Base-by-base conservation (phyloP, 2,329 filamentous ascomycete genomes). In the Nemania serpens region DNA sequence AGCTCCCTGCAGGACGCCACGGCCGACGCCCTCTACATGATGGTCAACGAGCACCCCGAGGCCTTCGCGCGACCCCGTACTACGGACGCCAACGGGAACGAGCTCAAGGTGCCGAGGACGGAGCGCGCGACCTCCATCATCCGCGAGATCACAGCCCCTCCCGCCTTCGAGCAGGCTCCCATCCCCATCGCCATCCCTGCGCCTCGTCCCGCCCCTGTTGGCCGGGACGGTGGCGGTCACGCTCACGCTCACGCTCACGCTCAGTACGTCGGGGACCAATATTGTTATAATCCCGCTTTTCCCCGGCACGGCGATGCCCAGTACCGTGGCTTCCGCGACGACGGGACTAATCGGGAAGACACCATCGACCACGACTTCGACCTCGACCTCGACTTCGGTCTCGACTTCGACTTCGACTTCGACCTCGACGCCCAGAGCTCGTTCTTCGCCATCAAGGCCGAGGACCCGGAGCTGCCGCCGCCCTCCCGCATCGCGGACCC, bases 11-110 rank as follows among this genome's bases (percentile, higher is more conserved):
- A 39, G 2, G 59, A 62, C 2, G 64, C 62, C 45, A 63, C 55
- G 2, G 29, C 15, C 39, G 46, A 63, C n/a, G 54, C 55, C 12
- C 47, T 66, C 13, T 11, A 58, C 34, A 43, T 22, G 7, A 59
- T 65, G 20, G 45, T 48, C 1, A 34, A 39, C 12, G 48, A 63
- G 54, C 64, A 66, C 25, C 64, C 64, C 1, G 59, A 62, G 29
- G 51, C 52, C 9, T 66, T 66, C 36, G 57, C 59, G 1, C 2
- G 51, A 12, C 43, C 43, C 1, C 33, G 4, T 2, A 7, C 12
- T n/a, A 29, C 48, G 7, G 43, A 47, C 3, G 34, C 10, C 2
- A n/a, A 58, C 2, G 60, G 48, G 18, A 12, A 20, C 0, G 48
- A 53, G 36, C 25, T 55, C 20, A 50, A 57, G 41, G n/a, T n/a